Evolutionary conservation across 805 yeast species (phyloP).

Genomic region (Tetrapisispora fleetii): DNA sequence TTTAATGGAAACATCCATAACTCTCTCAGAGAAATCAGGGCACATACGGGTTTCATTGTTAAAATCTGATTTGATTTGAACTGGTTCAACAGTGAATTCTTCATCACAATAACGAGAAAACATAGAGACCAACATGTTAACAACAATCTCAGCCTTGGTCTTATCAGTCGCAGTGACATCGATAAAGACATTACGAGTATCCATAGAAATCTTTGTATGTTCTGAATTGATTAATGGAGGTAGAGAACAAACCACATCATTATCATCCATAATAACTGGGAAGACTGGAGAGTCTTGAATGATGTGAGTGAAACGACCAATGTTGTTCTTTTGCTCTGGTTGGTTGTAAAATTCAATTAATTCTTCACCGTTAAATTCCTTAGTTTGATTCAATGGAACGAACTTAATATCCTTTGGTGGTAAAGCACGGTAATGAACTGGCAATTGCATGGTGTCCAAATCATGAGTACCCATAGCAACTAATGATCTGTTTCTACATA

Average conservation of each 20-base stretch:
- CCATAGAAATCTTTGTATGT: conserved; percentile 73
- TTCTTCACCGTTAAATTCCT: conserved; percentile 61
- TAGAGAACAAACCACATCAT: conserved; percentile 72
- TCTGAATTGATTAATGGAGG: conserved; percentile 97
- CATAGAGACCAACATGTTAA: conserved; percentile 91
- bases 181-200: conserved; percentile 81
- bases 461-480: conserved; percentile 99
- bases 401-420: conserved; percentile 70
- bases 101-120: conserved; percentile 77
- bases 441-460: conserved; percentile 65
- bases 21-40: conserved; percentile 64
- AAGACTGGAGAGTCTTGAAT: conserved; percentile 80
- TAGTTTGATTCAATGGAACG: conserved; percentile 62
- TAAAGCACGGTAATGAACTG: conserved; percentile 81
- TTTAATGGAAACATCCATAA: conserved; percentile 59
- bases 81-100: conserved; percentile 84
- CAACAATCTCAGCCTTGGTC: conserved; percentile 88
- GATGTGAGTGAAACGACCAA: conserved; percentile 81
- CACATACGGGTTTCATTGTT: conserved; percentile 63
- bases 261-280: conserved; percentile 80
- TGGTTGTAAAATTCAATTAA: conserved; percentile 71
- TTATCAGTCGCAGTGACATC: conserved; percentile 93
- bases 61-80: conserved; percentile 73
- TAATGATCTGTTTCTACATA: conserved; percentile 93
- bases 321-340: conserved; percentile 71